Base-by-base conservation (phyloP, 345 rosid species). In the Eucalyptus rudis region DNA sequence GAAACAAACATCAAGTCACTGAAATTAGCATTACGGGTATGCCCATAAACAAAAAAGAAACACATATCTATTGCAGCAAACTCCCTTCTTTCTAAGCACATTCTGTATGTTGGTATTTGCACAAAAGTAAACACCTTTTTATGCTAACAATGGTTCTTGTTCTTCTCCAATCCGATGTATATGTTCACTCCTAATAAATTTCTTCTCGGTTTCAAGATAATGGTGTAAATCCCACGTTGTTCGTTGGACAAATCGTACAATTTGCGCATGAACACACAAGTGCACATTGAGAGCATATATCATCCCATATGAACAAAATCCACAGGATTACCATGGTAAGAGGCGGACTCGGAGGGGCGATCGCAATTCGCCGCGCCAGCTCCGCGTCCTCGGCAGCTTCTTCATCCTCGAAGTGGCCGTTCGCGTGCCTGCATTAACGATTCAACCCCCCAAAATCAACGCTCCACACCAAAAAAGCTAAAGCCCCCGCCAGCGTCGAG, bases 361-460 rank as follows among this genome's bases (percentile, higher is more conserved):
- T 88, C 44, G 94, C 94, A 84, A 94, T 89, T 87, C 88, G 94
- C 45, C 76, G 92, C 71, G 95, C 94, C 89, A 92, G 90, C 50
- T 91, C 90, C 88, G 90, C 56, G 86, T 92, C 96, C 19, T 40
- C 66, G 31, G 89, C 88, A 86, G 88, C 89, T n/a, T 90, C 89
- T 62, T 89, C 95, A 20, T 93, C 94, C 36, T 94, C 96, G 51
- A 97, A 96, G 91, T 97, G 99, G 89, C 92, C 31, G 90, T 96
- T 95, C 51, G 95, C 97, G 91, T 97, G 98, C 86, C 98, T 96
- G 90, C 91, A 86, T 27, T 16, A 44, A 86, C 14, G 7, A 31
- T 47, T 14, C 40, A 86, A 83, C 86, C 12, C 62, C 43, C 44
- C 54, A 64, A 5, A 25, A 27, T 29, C 12, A 24, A 87, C 49